These are phyloP conservation scores for Claviceps humidiphila DNA, from an alignment of 2,329 filamentous ascomycete genomes.

Conservation along the genomic window DNA sequence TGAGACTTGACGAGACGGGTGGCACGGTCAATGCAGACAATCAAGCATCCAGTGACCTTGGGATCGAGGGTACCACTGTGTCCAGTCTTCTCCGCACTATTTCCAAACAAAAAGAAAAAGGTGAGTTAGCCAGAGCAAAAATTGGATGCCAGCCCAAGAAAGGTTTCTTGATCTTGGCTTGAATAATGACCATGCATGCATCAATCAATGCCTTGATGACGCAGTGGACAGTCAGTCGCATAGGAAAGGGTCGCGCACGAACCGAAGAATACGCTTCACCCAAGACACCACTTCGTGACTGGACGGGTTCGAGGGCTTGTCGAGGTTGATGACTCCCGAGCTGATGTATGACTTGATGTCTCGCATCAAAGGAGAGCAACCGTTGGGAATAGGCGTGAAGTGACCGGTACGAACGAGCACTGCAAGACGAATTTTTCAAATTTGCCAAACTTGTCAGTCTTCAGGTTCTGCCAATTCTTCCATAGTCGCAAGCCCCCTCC, in stretches of 20 bases:
- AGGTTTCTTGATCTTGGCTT: no score
- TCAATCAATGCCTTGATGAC: background rate
- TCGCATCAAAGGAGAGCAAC: conserved; percentile 80
- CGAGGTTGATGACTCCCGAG: conserved; percentile 93
- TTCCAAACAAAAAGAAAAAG: background rate
- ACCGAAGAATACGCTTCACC: conserved; percentile 95
- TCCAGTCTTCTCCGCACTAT: conserved; percentile 70
- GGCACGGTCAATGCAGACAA: conserved; percentile 90
- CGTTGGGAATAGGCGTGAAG: conserved; percentile 91
- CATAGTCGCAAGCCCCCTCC: background rate
- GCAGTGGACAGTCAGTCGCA: background rate
- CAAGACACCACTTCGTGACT: conserved; percentile 98
- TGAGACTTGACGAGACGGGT: conserved; percentile 97
- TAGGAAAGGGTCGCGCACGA: conserved; percentile 17
- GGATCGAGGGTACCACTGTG: conserved; percentile 97
- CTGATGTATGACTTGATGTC: conserved; percentile 96
- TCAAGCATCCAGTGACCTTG: conserved; percentile 92
- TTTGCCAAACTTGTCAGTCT: conserved; percentile 3
- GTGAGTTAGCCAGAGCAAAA: background rate
- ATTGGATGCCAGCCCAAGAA: no score
- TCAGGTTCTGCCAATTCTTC: background rate
- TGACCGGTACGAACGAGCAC: conserved; percentile 89
- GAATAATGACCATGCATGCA: background rate
- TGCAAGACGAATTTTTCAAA: conserved; percentile 18
- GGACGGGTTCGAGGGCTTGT: conserved; percentile 80